Base-by-base conservation (phyloP, 1,284 basidiomycete genomes). In the Jaminaea rosea region DNA sequence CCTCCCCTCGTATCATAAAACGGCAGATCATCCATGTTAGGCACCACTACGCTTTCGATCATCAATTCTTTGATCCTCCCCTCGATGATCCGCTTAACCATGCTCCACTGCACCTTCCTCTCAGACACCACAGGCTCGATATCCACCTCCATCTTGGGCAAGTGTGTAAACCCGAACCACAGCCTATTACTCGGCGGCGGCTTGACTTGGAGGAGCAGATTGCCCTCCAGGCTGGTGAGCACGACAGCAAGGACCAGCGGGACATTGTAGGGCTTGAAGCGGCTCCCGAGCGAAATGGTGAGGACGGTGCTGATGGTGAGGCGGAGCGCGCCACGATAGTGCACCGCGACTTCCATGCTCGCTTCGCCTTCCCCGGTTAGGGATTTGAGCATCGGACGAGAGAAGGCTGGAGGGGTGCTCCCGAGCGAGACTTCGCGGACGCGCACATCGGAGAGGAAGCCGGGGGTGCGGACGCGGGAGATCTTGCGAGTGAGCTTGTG, bases 121-220 rank as follows among this genome's bases (percentile, higher is more conserved):
- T 90, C 88, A 74, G 87, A 89, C 64, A 97, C 89, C 52, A 96
- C 85, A 1, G 93, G 92, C 73, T 92, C 86, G 50, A 97, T 85
- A 58, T 84, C 82, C 62, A 97, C 76, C 24, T 88, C 85, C 81
- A 97, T 86, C 70, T 83, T 83, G 0, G 94, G 93, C 75, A 84
- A 82, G 58, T 85, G 80, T n/a, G 91, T 94, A 73, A 98, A 98
- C 0, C 88, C 91, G 75, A 92, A 98, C 94, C 93, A 98, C 51
- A 98, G 81, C 28, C 93, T 85, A 72, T 87, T 93, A 69, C 86
- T 89, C 1, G 94, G 94, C 9, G 94, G 91, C n/a, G 84, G 82
- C 74, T 97, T 98, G 63, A 97, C 83, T 70, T 87, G 87, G 63
- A 97, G 77, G 19, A 92, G 77, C 44, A 97, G 72, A 69, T 94